phyloP scores from a whole-genome alignment of 257 asterid species.

The Solanum chaucha region DNA sequence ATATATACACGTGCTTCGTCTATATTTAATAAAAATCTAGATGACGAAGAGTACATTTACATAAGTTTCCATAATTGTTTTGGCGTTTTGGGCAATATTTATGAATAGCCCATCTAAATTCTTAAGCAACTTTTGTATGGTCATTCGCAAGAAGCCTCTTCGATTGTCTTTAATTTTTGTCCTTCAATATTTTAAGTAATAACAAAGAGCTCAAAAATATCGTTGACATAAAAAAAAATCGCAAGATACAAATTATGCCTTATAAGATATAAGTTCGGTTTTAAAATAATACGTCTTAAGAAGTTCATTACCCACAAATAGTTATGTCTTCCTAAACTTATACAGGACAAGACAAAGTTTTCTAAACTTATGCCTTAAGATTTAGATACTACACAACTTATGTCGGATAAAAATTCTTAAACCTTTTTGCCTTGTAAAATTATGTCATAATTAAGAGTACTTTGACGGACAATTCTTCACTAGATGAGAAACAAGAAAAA shows the following conservation, averaged over 20 bases:
- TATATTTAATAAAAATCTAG: too few species aligned
- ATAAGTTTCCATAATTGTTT: too few species aligned
- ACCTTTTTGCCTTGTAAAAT: neutral
- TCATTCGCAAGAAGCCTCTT: neutral
- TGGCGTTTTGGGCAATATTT: too few species aligned
- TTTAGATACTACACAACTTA: neutral
- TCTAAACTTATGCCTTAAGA: too few species aligned
- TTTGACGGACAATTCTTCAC: neutral
- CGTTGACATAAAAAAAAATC: too few species aligned
- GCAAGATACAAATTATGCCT: too few species aligned
- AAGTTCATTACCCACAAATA: neutral
- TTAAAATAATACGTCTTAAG: neutral
- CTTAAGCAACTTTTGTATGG: neutral
- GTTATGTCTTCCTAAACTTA: too few species aligned
- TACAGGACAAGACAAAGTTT: neutral
- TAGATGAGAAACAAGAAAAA: neutral
- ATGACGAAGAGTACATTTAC: too few species aligned
- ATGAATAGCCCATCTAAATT: neutral
- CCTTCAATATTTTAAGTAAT: neutral
- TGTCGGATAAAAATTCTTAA: neutral
- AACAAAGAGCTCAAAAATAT: neutral
- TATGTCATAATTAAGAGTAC: neutral
- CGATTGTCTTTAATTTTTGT: neutral
- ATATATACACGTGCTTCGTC: too few species aligned
- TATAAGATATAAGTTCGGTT: neutral